phyloP scores from a whole-genome alignment of 2,329 filamentous ascomycete species.

The Coniochaeta sp. region DNA sequence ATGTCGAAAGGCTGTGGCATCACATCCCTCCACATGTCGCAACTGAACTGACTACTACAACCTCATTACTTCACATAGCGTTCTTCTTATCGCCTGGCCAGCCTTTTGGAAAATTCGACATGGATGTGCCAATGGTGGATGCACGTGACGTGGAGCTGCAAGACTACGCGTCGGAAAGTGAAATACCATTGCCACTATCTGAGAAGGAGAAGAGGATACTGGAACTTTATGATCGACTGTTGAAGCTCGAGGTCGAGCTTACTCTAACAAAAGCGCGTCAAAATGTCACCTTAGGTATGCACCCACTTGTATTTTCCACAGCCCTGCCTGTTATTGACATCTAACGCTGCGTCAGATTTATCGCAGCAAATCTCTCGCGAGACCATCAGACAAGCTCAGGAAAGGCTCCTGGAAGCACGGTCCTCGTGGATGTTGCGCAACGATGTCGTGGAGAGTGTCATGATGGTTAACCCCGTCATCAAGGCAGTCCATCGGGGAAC shows the following conservation, averaged over 20 bases:
- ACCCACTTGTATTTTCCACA: neutral
- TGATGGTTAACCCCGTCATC: slow-evolving; percentile 67
- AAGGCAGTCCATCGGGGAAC: slow-evolving; percentile 67
- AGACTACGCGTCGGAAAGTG: neutral
- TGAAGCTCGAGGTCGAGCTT: slow-evolving; percentile 65
- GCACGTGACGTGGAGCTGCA: neutral
- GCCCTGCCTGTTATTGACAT: neutral
- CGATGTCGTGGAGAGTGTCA: slow-evolving; percentile 58
- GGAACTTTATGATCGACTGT: slow-evolving; percentile 62
- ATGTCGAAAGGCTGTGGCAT: neutral
- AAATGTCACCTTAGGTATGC: slow-evolving; percentile 25
- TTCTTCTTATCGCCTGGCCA: neutral
- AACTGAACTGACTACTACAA: neutral
- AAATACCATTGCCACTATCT: slow-evolving; percentile 36
- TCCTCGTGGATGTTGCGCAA: slow-evolving; percentile 63
- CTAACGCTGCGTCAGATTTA: neutral
- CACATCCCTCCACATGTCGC: neutral
- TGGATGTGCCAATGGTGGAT: neutral
- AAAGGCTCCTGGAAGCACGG: slow-evolving; percentile 61
- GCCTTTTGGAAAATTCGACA: neutral
- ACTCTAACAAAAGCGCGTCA: slow-evolving; percentile 52
- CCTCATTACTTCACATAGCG: neutral
- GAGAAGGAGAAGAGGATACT: slow-evolving; percentile 59
- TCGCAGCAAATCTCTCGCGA: slow-evolving; percentile 26
- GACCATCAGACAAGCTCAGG: slow-evolving; percentile 50